Percentiles rank a stretch among this genome's conserved stretches.
These are phyloP conservation scores for Dendrobium catenatum DNA, from an alignment of 106 monocot species.

Conservation along the genomic window DNA sequence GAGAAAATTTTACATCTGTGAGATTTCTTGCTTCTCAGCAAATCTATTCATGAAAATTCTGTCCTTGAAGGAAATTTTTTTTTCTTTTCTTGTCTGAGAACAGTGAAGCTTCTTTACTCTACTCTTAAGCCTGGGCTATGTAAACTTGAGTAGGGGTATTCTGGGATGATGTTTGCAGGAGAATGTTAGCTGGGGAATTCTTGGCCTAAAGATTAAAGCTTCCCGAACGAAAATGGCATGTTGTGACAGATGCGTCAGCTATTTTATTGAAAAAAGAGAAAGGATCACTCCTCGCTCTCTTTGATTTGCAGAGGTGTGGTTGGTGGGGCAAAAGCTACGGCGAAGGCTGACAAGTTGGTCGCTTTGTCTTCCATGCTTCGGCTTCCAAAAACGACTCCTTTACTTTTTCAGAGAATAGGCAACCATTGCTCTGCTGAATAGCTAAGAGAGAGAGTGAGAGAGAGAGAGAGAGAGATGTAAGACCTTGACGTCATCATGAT, in stretches of 20 bases:
- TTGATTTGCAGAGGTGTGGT: conserved; percentile 7
- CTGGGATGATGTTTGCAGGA: background rate
- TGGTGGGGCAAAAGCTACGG: conserved; percentile 1
- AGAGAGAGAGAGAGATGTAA: background rate
- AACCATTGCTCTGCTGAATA: conserved; percentile 5
- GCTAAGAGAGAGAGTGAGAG: conserved; percentile 7
- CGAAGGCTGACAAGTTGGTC: conserved; percentile 10
- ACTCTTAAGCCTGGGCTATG: no score
- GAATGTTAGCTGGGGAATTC: background rate
- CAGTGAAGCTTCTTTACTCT: no score
- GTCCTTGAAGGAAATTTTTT: no score
- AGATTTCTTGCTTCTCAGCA: no score
- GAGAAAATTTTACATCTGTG: no score
- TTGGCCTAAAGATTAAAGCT: background rate
- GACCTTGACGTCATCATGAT: conserved; percentile 16
- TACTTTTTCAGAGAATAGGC: background rate
- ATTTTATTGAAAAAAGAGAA: conserved; percentile 65
- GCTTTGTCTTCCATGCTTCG: conserved; percentile 7
- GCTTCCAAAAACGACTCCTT: conserved; percentile 3
- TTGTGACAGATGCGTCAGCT: background rate
- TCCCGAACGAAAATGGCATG: background rate
- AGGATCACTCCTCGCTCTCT: conserved; percentile 19
- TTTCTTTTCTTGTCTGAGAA: no score
- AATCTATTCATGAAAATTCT: no score
- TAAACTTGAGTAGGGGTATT: background rate